Base-by-base conservation (phyloP, 768 basidiomycete genomes). In the Suillus americanus region DNA sequence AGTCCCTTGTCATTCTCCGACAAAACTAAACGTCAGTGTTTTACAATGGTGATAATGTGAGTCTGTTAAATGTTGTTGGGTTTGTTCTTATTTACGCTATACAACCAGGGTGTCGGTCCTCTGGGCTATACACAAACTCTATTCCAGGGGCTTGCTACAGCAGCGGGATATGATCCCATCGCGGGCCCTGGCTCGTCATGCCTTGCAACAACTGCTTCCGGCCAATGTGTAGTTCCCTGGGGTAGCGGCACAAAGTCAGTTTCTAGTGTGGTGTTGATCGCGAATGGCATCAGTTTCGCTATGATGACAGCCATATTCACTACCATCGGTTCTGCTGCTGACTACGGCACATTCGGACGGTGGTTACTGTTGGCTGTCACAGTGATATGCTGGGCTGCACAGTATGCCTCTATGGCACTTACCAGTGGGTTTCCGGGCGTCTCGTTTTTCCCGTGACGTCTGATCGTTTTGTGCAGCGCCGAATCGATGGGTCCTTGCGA, bases 241-340 rank as follows among this genome's bases (percentile, higher is more conserved):
- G 84, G 79, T 8, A 79, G 82, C 20, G 89, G 91, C 3, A 89
- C 89, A 3, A 92, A 90, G 73, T 75, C 88, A 3, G 86, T 95
- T 43, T 85, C 89, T 14, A 91, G 91, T 51, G 77, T 94, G 33
- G 87, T 94, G n/a, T 79, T 94, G 16, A 78, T 94, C 23, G 84
- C 91, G 0, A 93, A 90, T 55, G 91, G 92, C 1, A 78, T 89
- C 60, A 87, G 87, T 70, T 94, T 93, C 66, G 89, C 89, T 13
- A 79, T 91, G 20, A 92, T 94, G 91, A 92, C 92, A 0, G 66
- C 83, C 38, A 85, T 94, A 55, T 92, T 94, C 77, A 94, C 92
- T 2, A 92, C 90, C 0, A 86, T 94, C 48, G 87, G 88, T 13
- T 78, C 78, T 10, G 77, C 71, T 2, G 75, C 69, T 8, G 75